phyloP scores from a whole-genome alignment of 2,329 filamentous ascomycete genomes.

The Arthrobotrys megalospora region DNA sequence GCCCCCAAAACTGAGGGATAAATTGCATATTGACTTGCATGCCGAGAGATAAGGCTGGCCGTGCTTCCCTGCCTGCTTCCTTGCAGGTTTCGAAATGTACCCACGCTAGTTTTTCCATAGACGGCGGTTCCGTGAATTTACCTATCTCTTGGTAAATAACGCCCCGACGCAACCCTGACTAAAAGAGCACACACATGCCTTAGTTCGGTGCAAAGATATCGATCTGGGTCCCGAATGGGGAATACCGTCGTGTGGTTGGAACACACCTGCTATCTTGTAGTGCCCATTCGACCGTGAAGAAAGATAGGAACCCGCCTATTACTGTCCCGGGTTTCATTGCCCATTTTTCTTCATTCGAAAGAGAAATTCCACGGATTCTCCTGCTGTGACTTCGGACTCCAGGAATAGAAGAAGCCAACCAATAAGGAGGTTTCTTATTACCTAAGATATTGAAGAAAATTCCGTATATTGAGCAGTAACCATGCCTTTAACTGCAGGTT shows the following conservation, averaged over 20 bases:
- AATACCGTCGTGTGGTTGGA: conserved; percentile 41
- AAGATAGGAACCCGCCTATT: conserved; percentile 23
- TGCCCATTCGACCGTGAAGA: conserved; percentile 38
- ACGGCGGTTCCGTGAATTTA: conserved; percentile 56
- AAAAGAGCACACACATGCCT: conserved; percentile 23
- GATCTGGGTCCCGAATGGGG: conserved; percentile 37
- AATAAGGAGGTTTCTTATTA: conserved; percentile 54
- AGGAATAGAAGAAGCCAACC: conserved; percentile 32
- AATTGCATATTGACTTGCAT: conserved; percentile 40
- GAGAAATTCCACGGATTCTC: conserved; percentile 25
- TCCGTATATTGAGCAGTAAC: conserved; percentile 22
- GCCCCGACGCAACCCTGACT: conserved; percentile 30
- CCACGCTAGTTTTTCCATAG: conserved; percentile 31
- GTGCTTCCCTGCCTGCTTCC: conserved; percentile 28
- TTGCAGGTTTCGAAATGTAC: conserved; percentile 55
- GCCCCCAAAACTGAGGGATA: conserved; percentile 37
- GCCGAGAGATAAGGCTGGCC: conserved; percentile 58
- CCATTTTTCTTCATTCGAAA: conserved; percentile 31
- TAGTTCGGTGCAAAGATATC: conserved; percentile 17
- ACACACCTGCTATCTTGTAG: conserved; percentile 35
- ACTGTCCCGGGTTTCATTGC: conserved; percentile 15
- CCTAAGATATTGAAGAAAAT: conserved; percentile 58
- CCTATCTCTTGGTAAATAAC: conserved; percentile 56
- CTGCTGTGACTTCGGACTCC: conserved; percentile 23
- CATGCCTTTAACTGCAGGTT: conserved; percentile 47